Evolutionary conservation across 176 grass and related monocot species (phyloP).

Genomic region (Aegilops longissima): DNA sequence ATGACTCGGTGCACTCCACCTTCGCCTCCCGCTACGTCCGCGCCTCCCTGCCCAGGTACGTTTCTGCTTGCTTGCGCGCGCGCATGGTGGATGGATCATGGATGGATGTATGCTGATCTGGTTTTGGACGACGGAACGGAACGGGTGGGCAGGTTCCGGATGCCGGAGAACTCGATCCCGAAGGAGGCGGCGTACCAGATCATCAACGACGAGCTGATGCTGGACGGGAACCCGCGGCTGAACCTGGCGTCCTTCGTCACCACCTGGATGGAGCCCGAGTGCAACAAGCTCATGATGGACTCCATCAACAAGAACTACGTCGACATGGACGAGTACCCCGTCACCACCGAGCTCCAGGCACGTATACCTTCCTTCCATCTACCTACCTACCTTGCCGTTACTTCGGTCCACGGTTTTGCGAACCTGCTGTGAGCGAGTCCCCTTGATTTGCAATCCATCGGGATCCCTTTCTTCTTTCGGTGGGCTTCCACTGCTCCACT

Average conservation of each 20-base stretch:
- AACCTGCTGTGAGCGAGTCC: not conserved
- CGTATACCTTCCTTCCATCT: too few relatives aligned
- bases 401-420: not conserved
- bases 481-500: not conserved
- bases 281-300: slow-evolving; percentile 83
- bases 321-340: slow-evolving; percentile 99
- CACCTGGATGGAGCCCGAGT: slow-evolving; percentile 98
- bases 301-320: slow-evolving; percentile 98
- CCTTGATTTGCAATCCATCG: not conserved
- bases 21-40: slow-evolving; percentile 90
- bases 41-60: slow-evolving; percentile 61
- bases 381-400: not conserved
- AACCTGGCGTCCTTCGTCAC: slow-evolving; percentile 94
- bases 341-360: slow-evolving; percentile 98
- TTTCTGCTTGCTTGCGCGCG: too few relatives aligned
- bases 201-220: slow-evolving; percentile 96
- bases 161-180: slow-evolving; percentile 64
- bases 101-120: not conserved
- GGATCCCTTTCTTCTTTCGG: not conserved
- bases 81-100: too few relatives aligned
- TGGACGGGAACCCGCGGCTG: slow-evolving; percentile 86
- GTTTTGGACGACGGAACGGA: not conserved
- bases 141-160: slow-evolving; percentile 43
- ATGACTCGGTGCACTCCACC: slow-evolving; percentile 67
- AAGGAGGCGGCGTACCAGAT: slow-evolving; percentile 97